Percentiles rank a stretch among this genome's conserved stretches.
These are phyloP conservation scores for Hortaea werneckii DNA, from an alignment of 2,329 filamentous ascomycete genomes.

Conservation along the genomic window DNA sequence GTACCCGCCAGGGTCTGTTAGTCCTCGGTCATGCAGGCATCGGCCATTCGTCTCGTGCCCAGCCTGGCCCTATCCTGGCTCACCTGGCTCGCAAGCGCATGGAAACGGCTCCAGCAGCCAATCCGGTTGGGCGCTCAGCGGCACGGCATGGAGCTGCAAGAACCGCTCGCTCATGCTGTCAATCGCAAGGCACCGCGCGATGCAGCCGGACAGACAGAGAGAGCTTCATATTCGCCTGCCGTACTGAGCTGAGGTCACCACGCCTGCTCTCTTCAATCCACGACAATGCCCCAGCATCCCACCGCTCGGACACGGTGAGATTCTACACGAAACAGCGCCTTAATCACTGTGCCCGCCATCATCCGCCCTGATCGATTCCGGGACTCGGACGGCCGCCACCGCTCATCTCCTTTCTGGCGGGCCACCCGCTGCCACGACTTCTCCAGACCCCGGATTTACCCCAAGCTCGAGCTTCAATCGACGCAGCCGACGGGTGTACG, in stretches of 20 bases:
- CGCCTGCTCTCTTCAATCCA: too few species aligned
- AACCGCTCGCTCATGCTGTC: slow-evolving; percentile 6
- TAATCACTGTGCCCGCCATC: too few species aligned
- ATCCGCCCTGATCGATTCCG: not conserved
- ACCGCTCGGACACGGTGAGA: too few species aligned
- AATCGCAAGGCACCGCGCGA: slow-evolving; percentile 3
- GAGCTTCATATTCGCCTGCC: too few species aligned
- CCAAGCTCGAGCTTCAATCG: slow-evolving; percentile 3
- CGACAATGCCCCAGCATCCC: too few species aligned
- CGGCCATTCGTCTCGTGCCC: not conserved
- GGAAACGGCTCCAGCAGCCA: slow-evolving; percentile 7
- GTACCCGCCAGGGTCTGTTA: not conserved
- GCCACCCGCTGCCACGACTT: slow-evolving; percentile 3
- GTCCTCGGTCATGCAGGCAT: not conserved
- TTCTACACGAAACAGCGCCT: too few species aligned
- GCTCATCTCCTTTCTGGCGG: not conserved
- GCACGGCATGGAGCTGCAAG: slow-evolving; percentile 10
- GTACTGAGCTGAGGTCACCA: too few species aligned
- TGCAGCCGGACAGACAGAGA: not conserved
- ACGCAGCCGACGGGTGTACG: too few species aligned
- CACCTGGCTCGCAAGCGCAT: slow-evolving; percentile 5
- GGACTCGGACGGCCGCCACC: not conserved
- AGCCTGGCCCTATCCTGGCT: slow-evolving; percentile 1
- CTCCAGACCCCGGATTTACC: slow-evolving; percentile 19
- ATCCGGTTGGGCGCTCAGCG: slow-evolving; percentile 5